These are phyloP conservation scores for Kazachstania kunashirensis DNA, from an alignment of 805 yeast species.

Conservation along the genomic window DNA sequence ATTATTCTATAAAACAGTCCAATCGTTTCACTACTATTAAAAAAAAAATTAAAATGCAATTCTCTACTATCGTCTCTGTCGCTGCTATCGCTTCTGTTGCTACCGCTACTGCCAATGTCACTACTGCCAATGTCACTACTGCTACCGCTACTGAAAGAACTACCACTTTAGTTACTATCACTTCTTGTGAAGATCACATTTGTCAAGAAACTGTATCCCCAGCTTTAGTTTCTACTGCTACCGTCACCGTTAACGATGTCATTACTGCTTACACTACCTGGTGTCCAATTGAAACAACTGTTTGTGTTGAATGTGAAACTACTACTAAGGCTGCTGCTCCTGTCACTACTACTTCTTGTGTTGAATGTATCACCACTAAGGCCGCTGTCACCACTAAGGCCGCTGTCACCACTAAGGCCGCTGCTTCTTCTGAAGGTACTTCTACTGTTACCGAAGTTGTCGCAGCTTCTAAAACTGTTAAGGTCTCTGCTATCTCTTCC, in stretches of 20 bases:
- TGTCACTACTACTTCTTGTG: constrained; percentile 19
- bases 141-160: constrained; percentile 14
- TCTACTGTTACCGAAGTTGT: constrained; percentile 13
- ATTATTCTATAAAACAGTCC: constrained; percentile 1
- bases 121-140: constrained; percentile 24
- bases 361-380: background rate
- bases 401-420: constrained; percentile 13
- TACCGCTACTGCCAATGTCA: constrained; percentile 26
- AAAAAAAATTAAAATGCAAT: constrained; percentile 29
- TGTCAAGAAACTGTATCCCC: constrained; percentile 29
- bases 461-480: constrained; percentile 11
- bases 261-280: constrained; percentile 26
- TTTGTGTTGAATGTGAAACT: background rate
- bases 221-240: constrained; percentile 31
- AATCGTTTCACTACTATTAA: constrained; percentile 1
- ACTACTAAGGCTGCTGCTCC: constrained; percentile 22
- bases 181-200: constrained; percentile 28
- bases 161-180: constrained; percentile 31
- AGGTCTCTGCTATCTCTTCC: constrained; percentile 6
- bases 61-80: constrained; percentile 32
- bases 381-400: constrained; percentile 3
- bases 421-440: constrained; percentile 20
- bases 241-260: constrained; percentile 24
- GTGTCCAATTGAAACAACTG: constrained; percentile 27
- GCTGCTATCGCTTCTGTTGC: constrained; percentile 32